A percentile compares a stretch with the other conserved stretches of the same genome.
Evolutionary conservation across 2,329 filamentous ascomycete genomes (phyloP).

Genomic region (Monilinia polystroma): DNA sequence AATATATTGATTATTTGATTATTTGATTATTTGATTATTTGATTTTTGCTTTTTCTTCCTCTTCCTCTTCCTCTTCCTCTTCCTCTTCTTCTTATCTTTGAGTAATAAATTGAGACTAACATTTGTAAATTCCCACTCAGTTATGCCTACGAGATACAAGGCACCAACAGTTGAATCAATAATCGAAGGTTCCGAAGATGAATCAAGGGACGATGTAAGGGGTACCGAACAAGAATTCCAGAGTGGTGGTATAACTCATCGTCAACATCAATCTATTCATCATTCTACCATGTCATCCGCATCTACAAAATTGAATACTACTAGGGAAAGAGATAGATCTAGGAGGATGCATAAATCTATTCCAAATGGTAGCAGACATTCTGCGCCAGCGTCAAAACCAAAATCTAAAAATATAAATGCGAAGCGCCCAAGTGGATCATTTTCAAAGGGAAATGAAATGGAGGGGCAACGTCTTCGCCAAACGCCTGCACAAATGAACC

Average conservation of each 20-base stretch:
- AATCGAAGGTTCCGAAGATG: conserved; percentile 36
- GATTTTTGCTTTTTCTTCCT: not conserved
- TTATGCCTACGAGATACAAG: conserved; percentile 37
- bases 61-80: not conserved
- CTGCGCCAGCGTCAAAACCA: conserved; percentile 28
- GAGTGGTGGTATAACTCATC: conserved; percentile 26
- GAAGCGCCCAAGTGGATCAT: conserved; percentile 27
- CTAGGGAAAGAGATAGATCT: conserved; percentile 33
- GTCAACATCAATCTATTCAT: conserved; percentile 24
- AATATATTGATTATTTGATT: not conserved
- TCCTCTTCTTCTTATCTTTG: conserved; percentile 8
- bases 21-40: too few relatives aligned
- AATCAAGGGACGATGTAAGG: conserved; percentile 30
- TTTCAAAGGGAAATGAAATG: conserved; percentile 27
- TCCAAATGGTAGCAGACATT: conserved; percentile 27
- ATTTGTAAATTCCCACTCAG: conserved; percentile 17
- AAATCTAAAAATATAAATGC: conserved; percentile 28
- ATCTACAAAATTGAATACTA: conserved; percentile 29
- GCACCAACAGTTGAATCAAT: conserved; percentile 36
- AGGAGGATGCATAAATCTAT: conserved; percentile 30
- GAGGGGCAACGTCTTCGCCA: conserved; percentile 28
- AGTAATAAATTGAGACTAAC: conserved; percentile 26
- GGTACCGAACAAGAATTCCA: conserved; percentile 25
- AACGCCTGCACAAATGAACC: conserved; percentile 28
- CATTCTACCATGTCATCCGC: conserved; percentile 31